These are phyloP conservation scores for Saprolegnia diclina DNA, from an alignment of 352 stramenopile genomes.

Conservation along the genomic window DNA sequence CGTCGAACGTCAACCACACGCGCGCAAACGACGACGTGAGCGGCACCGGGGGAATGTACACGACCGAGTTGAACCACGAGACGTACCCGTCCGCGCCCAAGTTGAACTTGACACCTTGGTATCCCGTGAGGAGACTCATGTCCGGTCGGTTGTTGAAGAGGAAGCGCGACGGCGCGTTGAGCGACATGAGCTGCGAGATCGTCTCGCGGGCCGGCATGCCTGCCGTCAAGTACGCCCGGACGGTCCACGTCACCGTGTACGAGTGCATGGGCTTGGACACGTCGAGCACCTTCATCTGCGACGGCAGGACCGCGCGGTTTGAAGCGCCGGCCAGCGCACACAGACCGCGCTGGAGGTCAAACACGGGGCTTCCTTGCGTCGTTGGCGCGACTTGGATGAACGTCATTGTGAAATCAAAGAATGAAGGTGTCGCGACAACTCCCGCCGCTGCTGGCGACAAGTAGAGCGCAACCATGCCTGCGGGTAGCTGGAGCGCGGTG, in stretches of 20 bases:
- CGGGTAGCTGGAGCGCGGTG: neutral
- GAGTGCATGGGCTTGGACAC: neutral
- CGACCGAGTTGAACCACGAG: slow-evolving; percentile 9
- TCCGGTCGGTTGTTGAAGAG: slow-evolving; percentile 2
- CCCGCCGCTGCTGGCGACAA: neutral
- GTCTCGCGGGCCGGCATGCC: neutral
- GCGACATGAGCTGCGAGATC: neutral
- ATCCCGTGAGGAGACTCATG: neutral
- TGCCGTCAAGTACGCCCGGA: neutral
- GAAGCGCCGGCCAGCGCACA: neutral
- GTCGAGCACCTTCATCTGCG: neutral
- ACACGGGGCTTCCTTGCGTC: neutral
- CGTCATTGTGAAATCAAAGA: slow-evolving; percentile 3
- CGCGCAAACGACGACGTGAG: neutral
- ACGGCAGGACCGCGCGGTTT: neutral
- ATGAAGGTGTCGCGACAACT: neutral
- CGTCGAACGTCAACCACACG: neutral
- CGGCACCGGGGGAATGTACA: neutral
- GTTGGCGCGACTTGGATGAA: neutral
- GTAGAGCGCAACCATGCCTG: neutral
- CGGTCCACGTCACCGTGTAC: neutral
- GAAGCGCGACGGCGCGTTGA: neutral
- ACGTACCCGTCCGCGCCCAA: slow-evolving; percentile 1
- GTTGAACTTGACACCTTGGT: slow-evolving; percentile 1
- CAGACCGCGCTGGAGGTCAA: neutral